phyloP scores from a whole-genome alignment of 2,329 filamentous ascomycete genomes.

The Nothophaeocryptopus gaeumannii region DNA sequence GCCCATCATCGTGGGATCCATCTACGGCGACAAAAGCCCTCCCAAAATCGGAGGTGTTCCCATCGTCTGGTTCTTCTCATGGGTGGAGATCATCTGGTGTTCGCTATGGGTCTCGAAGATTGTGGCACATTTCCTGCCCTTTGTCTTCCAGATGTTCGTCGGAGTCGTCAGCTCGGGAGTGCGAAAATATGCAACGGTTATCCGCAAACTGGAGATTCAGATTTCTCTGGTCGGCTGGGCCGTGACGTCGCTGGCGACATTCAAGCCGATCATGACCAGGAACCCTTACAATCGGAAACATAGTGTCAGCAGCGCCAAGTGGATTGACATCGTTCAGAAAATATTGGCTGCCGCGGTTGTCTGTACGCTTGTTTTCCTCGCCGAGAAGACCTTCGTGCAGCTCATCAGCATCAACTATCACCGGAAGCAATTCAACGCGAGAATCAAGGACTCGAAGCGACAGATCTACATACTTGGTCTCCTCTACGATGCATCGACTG shows the following conservation, averaged over 20 bases:
- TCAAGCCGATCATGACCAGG: slow-evolving; percentile 49
- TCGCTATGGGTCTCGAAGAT: slow-evolving; percentile 63
- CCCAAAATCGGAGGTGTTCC: slow-evolving; percentile 55
- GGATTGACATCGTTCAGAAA: slow-evolving; percentile 58
- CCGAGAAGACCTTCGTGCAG: slow-evolving; percentile 76
- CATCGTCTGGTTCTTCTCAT: slow-evolving; percentile 61
- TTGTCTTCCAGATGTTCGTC: slow-evolving; percentile 58
- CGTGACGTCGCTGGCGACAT: slow-evolving; percentile 58
- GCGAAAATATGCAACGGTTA: slow-evolving; percentile 60
- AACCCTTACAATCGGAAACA: slow-evolving; percentile 34
- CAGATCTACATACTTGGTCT: slow-evolving; percentile 77
- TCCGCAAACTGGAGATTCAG: slow-evolving; percentile 59
- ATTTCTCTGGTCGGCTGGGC: slow-evolving; percentile 61
- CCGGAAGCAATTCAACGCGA: slow-evolving; percentile 74
- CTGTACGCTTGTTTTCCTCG: slow-evolving; percentile 67
- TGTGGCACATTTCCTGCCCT: slow-evolving; percentile 57
- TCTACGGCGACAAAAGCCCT: slow-evolving; percentile 34
- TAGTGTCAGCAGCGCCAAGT: slow-evolving; percentile 35
- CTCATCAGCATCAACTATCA: slow-evolving; percentile 83
- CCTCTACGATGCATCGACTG: slow-evolving; percentile 85
- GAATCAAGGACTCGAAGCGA: slow-evolving; percentile 86
- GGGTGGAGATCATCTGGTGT: slow-evolving; percentile 64
- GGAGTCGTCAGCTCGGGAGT: slow-evolving; percentile 64
- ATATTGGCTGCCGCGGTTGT: slow-evolving; percentile 67
- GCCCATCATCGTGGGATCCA: slow-evolving; percentile 61